A percentile compares a stretch with the other conserved stretches of the same genome.
Conservation (phyloP, 148 eudicot species). For the Simmondsia chinensis region DNA sequence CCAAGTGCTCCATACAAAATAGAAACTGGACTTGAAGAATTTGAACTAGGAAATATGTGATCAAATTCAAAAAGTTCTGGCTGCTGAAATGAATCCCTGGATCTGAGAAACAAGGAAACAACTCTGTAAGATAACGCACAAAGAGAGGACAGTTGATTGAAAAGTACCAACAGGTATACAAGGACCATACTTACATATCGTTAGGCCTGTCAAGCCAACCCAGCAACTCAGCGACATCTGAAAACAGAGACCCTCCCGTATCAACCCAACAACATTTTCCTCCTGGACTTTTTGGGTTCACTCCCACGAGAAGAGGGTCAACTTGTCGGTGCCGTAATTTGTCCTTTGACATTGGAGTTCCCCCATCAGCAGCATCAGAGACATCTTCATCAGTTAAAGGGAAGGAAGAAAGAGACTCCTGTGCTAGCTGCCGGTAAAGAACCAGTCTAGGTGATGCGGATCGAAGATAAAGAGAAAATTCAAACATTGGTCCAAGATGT, state of each 20-base stretch:
- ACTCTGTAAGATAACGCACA: not conserved
- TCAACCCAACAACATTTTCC: conserved; percentile 99
- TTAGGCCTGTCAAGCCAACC: conserved; percentile 46
- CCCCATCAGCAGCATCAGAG: conserved; percentile 23
- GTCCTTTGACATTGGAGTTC: conserved; percentile 19
- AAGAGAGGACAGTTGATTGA: not conserved
- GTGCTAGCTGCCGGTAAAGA: conserved; percentile 79
- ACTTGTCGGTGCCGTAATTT: conserved; percentile 17
- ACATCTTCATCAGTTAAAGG: conserved; percentile 56
- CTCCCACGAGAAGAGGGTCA: conserved; percentile 46
- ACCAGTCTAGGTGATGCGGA: conserved; percentile 92
- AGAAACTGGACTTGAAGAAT: conserved; percentile 60
- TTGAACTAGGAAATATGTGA: conserved; percentile 61
- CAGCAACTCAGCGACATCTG: conserved; percentile 49
- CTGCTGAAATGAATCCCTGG: conserved; percentile 53
- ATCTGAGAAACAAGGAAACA: conserved; percentile 29
- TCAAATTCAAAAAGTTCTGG: conserved; percentile 92
- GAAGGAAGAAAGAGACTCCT: conserved; percentile 92
- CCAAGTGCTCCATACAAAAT: conserved; percentile 96
- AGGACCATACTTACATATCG: conserved; percentile 40
- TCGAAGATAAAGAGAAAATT: conserved; percentile 79
- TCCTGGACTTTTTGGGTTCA: conserved; percentile 52
- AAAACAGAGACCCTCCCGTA: conserved; percentile 59
- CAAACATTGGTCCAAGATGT: conserved; percentile 67
- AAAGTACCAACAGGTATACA: not conserved